phyloP scores from a whole-genome alignment of 257 asterid genomes.

The Primulina huaijiensis region DNA sequence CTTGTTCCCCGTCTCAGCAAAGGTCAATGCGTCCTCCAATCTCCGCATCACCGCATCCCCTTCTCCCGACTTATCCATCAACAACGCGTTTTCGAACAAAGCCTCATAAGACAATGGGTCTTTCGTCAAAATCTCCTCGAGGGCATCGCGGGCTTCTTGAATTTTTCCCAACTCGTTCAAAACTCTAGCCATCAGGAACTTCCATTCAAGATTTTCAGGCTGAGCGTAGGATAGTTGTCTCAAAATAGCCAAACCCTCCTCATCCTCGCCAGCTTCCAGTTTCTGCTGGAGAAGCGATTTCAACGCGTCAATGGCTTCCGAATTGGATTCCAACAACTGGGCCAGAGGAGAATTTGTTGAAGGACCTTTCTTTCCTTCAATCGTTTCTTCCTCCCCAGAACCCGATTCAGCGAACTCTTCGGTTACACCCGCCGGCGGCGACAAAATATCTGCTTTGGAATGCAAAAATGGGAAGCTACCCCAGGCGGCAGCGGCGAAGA shows the following conservation, averaged over 20 bases:
- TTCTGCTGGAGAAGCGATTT: constrained; percentile 56
- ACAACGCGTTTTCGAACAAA: constrained; percentile 64
- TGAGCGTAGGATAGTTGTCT: constrained; percentile 48
- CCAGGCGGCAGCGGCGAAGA: constrained; percentile 55
- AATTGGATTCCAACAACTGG: constrained; percentile 43
- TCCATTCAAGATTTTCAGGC: constrained; percentile 70
- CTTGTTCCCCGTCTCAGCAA: constrained; percentile 64
- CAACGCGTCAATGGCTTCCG: constrained; percentile 55
- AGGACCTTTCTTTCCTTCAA: background rate
- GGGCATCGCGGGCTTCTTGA: constrained; percentile 52
- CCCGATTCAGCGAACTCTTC: constrained; percentile 24
- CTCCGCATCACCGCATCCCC: constrained; percentile 57
- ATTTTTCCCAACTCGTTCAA: constrained; percentile 59
- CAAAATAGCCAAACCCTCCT: constrained; percentile 53
- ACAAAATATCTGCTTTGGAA: constrained; percentile 34
- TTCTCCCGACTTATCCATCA: constrained; percentile 79
- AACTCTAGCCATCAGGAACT: constrained; percentile 58
- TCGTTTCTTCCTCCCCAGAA: constrained; percentile 19
- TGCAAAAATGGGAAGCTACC: constrained; percentile 31
- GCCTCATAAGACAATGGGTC: constrained; percentile 63
- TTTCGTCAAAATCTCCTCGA: constrained; percentile 48
- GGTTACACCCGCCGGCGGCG: constrained; percentile 33
- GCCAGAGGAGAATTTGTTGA: constrained; percentile 37
- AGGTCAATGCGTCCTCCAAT: constrained; percentile 55
- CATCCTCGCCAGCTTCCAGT: constrained; percentile 68